These are phyloP conservation scores for Gliomastix tumulicola DNA, from an alignment of 2,329 filamentous ascomycete genomes.

Conservation along the genomic window DNA sequence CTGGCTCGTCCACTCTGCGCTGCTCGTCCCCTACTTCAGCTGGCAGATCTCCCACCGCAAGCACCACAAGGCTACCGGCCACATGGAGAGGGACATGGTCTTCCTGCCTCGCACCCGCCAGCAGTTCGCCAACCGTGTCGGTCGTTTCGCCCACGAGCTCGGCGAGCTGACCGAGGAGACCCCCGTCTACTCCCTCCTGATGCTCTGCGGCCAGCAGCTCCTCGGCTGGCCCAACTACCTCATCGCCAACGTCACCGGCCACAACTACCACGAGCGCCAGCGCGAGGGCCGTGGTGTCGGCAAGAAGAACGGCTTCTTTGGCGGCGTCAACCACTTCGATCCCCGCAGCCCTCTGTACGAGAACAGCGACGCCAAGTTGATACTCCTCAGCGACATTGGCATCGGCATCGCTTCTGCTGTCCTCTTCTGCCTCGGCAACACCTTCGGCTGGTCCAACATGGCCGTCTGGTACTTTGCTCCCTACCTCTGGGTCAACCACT, in stretches of 20 bases:
- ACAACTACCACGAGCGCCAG: constrained; percentile 90
- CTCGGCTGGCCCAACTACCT: constrained; percentile 93
- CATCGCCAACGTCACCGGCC: constrained; percentile 85
- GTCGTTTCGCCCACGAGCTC: constrained; percentile 72
- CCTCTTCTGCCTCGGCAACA: constrained; percentile 65
- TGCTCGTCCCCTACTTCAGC: constrained; percentile 95
- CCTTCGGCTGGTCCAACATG: constrained; percentile 79
- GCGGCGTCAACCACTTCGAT: constrained; percentile 92
- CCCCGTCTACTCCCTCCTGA: constrained; percentile 69
- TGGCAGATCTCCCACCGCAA: constrained; percentile 99
- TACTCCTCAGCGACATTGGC: constrained; percentile 81
- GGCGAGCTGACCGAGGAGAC: constrained; percentile 91
- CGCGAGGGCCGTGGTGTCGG: constrained; percentile 87
- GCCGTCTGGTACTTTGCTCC: constrained; percentile 92
- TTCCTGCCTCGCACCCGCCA: constrained; percentile 92
- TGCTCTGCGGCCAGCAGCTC: constrained; percentile 79
- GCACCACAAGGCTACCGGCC: constrained; percentile 98
- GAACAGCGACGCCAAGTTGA: constrained; percentile 80
- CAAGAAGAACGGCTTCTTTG: constrained; percentile 75
- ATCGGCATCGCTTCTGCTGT: constrained; percentile 53
- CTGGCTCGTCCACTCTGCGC: constrained; percentile 81
- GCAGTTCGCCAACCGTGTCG: constrained; percentile 68
- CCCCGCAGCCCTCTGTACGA: constrained; percentile 86
- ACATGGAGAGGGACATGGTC: constrained; percentile 98
- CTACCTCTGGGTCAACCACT: constrained; percentile 98